Evolutionary conservation across 1,139 yeast species (phyloP).

Genomic region (Kodamaea derodonti): DNA sequence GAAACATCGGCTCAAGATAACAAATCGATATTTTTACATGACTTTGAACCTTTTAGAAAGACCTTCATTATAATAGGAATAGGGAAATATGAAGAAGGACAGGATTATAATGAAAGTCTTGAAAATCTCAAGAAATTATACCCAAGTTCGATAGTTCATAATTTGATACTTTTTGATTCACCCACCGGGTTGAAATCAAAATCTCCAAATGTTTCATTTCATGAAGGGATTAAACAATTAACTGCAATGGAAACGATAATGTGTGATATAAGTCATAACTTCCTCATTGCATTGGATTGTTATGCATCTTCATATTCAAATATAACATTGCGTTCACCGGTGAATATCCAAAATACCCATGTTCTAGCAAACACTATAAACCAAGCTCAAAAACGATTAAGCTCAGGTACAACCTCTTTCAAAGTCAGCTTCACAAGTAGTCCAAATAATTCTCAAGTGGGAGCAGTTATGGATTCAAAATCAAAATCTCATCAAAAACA

Average conservation of each 20-base stretch:
- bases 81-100: conserved; percentile 37
- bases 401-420: conserved; percentile 37
- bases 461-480: conserved; percentile 19
- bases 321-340: conserved; percentile 72
- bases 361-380: conserved; percentile 49
- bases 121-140: conserved; percentile 29
- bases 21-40: conserved; percentile 66
- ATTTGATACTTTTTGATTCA: conserved; percentile 55
- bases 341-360: conserved; percentile 53
- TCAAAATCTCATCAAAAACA: conserved; percentile 32
- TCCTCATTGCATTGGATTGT: conserved; percentile 59
- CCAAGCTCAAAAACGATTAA: conserved; percentile 44
- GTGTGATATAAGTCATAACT: conserved; percentile 67
- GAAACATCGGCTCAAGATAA: conserved; percentile 46
- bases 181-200: conserved; percentile 24
- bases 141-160: conserved; percentile 63
- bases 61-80: conserved; percentile 67
- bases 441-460: no score
- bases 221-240: conserved; percentile 20
- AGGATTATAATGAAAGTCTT: conserved; percentile 20
- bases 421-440: conserved; percentile 26
- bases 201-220: conserved; percentile 23
- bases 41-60: conserved; percentile 85
- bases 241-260: conserved; percentile 62
- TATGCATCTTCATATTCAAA: conserved; percentile 69